phyloP scores from a whole-genome alignment of 1,284 basidiomycete genomes.

The Ustilago bromivora region DNA sequence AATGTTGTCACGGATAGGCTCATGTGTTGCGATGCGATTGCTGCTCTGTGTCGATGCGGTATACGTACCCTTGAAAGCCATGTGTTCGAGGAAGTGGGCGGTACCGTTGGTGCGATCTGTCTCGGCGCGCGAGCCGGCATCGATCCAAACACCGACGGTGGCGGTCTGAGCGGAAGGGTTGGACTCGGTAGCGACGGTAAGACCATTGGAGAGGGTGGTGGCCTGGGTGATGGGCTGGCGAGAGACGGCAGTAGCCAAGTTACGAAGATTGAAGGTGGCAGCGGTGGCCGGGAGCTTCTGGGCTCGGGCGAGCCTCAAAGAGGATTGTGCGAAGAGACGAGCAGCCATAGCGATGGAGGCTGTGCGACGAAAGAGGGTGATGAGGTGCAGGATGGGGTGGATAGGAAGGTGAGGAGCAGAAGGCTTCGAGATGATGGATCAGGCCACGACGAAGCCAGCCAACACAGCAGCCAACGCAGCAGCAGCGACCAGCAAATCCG shows the following conservation, averaged over 20 bases:
- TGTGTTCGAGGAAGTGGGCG: slow-evolving; percentile 98
- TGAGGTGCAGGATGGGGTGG: slow-evolving; percentile 18
- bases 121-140: slow-evolving; percentile 96
- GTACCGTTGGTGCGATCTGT: slow-evolving; percentile 93
- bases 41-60: slow-evolving; percentile 4
- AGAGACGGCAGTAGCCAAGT: slow-evolving; percentile 54
- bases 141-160: slow-evolving; percentile 98
- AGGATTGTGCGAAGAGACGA: slow-evolving; percentile 57
- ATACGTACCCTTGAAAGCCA: slow-evolving; percentile 75
- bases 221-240: slow-evolving; percentile 65
- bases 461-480: background rate
- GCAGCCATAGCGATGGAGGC: slow-evolving; percentile 49
- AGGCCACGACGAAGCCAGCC: slow-evolving; percentile 4
- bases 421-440: slow-evolving; percentile 16
- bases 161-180: slow-evolving; percentile 95
- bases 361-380: slow-evolving; percentile 26
- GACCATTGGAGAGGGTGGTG: slow-evolving; percentile 65
- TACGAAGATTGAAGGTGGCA: slow-evolving; percentile 46
- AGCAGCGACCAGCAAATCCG: background rate
- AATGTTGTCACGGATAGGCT: slow-evolving; percentile 1
- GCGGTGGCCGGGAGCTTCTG: slow-evolving; percentile 50
- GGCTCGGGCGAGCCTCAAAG: slow-evolving; percentile 52
- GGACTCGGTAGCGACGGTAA: slow-evolving; percentile 76
- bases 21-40: background rate
- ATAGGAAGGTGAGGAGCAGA: slow-evolving; percentile 9